Conservation (phyloP, 768 basidiomycete species). For the Crassisporium funariophilum region DNA sequence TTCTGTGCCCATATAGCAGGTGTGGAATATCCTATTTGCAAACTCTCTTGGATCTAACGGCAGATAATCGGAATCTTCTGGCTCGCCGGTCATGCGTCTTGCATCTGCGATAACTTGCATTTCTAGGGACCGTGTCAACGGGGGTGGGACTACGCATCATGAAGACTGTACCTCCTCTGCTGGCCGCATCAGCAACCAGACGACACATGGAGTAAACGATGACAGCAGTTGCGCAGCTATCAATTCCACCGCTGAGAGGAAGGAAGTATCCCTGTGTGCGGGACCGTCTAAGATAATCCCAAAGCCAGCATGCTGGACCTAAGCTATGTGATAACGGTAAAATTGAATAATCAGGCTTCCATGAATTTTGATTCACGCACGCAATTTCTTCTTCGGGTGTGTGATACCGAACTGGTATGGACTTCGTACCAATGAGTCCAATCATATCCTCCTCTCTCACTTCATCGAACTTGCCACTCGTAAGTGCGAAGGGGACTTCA, state of each 20-base stretch:
- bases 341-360: not conserved
- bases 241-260: slow-evolving; percentile 94
- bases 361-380: too few species aligned
- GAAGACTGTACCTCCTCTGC: slow-evolving; percentile 59
- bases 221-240: slow-evolving; percentile 94
- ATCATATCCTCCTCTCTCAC: slow-evolving; percentile 52
- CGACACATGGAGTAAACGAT: slow-evolving; percentile 98
- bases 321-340: slow-evolving; percentile 50
- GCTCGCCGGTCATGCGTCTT: slow-evolving; percentile 83
- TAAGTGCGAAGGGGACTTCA: slow-evolving; percentile 78
- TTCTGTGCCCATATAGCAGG: slow-evolving; percentile 99
- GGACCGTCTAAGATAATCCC: slow-evolving; percentile 97
- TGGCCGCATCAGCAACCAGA: slow-evolving; percentile 80
- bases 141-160: not conserved
- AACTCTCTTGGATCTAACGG: slow-evolving; percentile 91
- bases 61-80: slow-evolving; percentile 77
- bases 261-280: slow-evolving; percentile 94
- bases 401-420: slow-evolving; percentile 70
- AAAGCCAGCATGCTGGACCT: slow-evolving; percentile 99
- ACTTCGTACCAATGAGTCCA: slow-evolving; percentile 38
- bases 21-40: slow-evolving; percentile 86
- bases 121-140: slow-evolving; percentile 53
- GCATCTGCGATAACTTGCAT: slow-evolving; percentile 90
- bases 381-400: slow-evolving; percentile 96
- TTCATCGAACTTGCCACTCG: slow-evolving; percentile 72